Base-by-base conservation (phyloP, 306 rosid genomes). In the Quercus parvula region DNA sequence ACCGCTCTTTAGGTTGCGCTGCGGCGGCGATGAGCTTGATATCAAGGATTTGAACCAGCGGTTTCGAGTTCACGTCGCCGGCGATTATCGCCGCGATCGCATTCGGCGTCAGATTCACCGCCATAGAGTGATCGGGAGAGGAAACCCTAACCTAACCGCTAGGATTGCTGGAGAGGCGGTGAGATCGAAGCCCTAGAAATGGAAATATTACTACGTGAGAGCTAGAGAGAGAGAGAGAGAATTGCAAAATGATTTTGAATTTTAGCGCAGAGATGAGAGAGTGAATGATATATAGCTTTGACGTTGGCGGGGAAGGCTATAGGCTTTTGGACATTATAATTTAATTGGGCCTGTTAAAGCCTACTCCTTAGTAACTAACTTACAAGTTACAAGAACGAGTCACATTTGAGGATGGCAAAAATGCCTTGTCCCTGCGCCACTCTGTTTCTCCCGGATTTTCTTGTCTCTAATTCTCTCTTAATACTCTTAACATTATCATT, bases 61-160 rank as follows among this genome's bases (percentile, higher is more conserved):
- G 99, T 89, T 89, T 96, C 63, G 90, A 75, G 87, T 96, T 84
- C 56, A 88, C 78, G 77, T 93, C 98, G 70, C 99, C 99, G 56
- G 74, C 80, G 20, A 83, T 30, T 28, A 96, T 88, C 56, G 88
- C 78, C 56, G 92, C 44, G 75, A 95, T 90, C 56, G 98, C 96
- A 84, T 93, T 89, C 35, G 96, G 86, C 38, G 99, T 89, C 14
- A 95, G 96, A 73, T 91, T 89, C 87, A 91, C 88, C 81, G 98
- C 74, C 99, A 95, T 95, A 61, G 35, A 31, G 73, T 61, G 77
- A 57, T 54, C 15, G 69, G 35, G 55, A 63, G 46, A 49, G 67
- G 44, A 59, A 41, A 31, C 25, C 52, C 72, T n/a, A 68, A 14
- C 38, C 70, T 10, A 68, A 14, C 38, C 70, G 70, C 9, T 1